A percentile compares a stretch with the other conserved stretches of the same genome.
Conservation (phyloP, 257 asterid genomes). For the Penstemon davidsonii region DNA sequence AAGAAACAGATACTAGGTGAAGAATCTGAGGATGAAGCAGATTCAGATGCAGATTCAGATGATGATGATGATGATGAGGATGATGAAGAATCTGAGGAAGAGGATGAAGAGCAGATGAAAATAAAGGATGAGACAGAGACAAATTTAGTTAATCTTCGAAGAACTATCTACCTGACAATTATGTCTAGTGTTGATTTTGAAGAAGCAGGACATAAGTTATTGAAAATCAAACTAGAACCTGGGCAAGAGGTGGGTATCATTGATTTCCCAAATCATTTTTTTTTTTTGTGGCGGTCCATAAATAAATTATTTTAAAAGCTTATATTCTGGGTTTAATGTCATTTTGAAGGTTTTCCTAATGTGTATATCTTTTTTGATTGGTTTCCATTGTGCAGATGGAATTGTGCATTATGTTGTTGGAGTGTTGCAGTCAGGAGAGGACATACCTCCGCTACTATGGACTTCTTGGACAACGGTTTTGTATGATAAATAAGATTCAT, state of each 20-base stretch:
- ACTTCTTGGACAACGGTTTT: constrained; percentile 84
- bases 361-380: too few relatives aligned
- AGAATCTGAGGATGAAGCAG: constrained; percentile 76
- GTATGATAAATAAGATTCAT: constrained; percentile 81
- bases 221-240: constrained; percentile 88
- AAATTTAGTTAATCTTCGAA: constrained; percentile 76
- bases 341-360: too few relatives aligned
- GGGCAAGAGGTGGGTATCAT: constrained; percentile 80
- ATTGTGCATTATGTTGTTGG: constrained; percentile 82
- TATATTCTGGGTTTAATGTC: too few relatives aligned
- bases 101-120: constrained; percentile 80
- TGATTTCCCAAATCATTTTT: neutral
- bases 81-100: constrained; percentile 73
- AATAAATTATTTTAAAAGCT: neutral
- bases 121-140: constrained; percentile 93
- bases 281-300: neutral
- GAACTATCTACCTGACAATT: constrained; percentile 89
- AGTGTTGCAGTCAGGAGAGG: constrained; percentile 99
- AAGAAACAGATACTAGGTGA: constrained; percentile 90
- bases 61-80: constrained; percentile 58
- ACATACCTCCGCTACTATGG: constrained; percentile 92
- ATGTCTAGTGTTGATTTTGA: constrained; percentile 98
- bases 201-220: constrained; percentile 90
- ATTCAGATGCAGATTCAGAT: constrained; percentile 59
- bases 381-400: constrained; percentile 62